Evolutionary conservation across 805 yeast genomes (phyloP), one percentile per base, ranked within the genome.

Genomic region (Starmerella riodocensis): DNA sequence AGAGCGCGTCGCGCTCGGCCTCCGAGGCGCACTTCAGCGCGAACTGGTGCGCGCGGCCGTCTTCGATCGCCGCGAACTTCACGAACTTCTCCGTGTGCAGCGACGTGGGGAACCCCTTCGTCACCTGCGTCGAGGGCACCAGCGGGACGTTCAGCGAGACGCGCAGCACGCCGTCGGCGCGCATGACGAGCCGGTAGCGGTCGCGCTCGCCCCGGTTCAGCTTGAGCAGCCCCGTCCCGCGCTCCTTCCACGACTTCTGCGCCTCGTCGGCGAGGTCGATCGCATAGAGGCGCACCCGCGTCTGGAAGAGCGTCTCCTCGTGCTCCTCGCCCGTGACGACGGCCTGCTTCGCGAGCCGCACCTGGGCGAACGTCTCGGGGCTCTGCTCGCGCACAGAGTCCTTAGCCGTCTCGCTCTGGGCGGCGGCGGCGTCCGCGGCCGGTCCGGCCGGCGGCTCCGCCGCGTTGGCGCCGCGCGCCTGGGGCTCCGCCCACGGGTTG

Each of bases 171-270:
- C 94, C 93, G 44, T 81, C 82, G 4, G 94, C 77, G 56, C 98
- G 74, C 95, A 91, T 85, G 4, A 91, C 78, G 9, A 91, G 57
- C 50, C 98, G 72, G 0, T 77, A 66, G 39, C 69, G 70, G 8
- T 39, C 49, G 5, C 41, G 44, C 23, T 45, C 45, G 36, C 57
- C 53, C 33, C 60, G 58, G 58, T 91, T 88, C 20, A 91, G 69
- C 55, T 83, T 94, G n/a, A 91, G 61, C 4, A 73, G 69, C 2
- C 98, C 98, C 30, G 80, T 67, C 19, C 98, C 98, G 53, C 91
- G 73, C 60, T 91, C 98, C 57, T 83, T 91, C 98, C 98, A 91
- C 2, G 95, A 95, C 14, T 69, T 74, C 27, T 74, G 70, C 0
- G 76, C 63, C 23, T 86, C 63, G 17, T 31, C 34, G 52, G 81